phyloP scores from a whole-genome alignment of 2,329 filamentous ascomycete genomes.

The Apiospora pterosperma region DNA sequence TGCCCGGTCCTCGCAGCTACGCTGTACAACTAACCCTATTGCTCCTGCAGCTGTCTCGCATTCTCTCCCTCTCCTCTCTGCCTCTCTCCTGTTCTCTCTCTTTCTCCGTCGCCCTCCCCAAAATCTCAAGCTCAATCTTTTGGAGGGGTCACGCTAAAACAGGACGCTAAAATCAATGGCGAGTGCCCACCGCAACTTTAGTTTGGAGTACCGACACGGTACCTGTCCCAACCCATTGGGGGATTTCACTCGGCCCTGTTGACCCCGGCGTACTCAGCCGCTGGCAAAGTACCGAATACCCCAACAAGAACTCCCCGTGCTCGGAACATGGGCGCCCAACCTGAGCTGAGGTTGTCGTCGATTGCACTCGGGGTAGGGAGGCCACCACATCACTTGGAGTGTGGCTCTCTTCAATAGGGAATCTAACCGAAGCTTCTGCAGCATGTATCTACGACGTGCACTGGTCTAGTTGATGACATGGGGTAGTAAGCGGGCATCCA shows the following conservation, averaged over 20 bases:
- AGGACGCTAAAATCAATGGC: neutral
- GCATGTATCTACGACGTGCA: neutral
- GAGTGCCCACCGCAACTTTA: neutral
- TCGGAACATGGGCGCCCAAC: neutral
- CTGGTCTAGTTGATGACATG: neutral
- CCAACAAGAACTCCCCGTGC: slow-evolving; percentile 1
- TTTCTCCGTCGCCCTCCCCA: neutral
- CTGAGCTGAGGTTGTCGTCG: neutral
- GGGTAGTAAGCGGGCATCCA: neutral
- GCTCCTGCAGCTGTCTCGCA: neutral
- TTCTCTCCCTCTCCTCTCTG: neutral
- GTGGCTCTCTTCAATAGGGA: neutral
- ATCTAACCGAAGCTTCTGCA: neutral
- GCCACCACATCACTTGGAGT: neutral
- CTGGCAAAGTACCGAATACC: slow-evolving; percentile 1
- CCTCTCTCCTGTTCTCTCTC: neutral
- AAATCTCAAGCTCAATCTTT: slow-evolving; percentile 2
- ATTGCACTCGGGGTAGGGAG: neutral
- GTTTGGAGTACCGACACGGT: neutral
- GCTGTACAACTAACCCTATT: neutral
- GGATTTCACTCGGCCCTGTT: neutral
- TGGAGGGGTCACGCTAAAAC: neutral
- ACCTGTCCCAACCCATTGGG: neutral
- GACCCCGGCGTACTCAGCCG: neutral
- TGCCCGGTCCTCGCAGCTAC: neutral